Evolutionary conservation across 2,329 filamentous ascomycete species (phyloP), one percentile per base, ranked within the genome.

Genomic region (Penicillium verrucosum): DNA sequence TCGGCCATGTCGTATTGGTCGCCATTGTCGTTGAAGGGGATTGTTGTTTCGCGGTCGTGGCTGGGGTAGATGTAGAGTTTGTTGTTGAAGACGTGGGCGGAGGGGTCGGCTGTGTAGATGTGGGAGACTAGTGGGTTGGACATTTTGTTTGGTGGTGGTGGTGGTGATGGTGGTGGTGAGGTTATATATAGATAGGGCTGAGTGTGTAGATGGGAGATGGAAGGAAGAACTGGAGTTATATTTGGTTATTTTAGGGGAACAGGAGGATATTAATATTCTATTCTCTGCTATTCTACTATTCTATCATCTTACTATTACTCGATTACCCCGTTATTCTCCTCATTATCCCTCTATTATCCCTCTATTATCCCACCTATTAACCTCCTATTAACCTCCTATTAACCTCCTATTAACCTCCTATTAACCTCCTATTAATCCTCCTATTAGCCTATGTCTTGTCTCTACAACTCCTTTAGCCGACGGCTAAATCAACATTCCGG

Each of bases 1-100:
- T 92, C 89, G 54, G 77, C 81, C 89, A 92, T 92, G 77, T 90
- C 89, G 72, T 91, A 92, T 72, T 92, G 89, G 76, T 91, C 89
- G 69, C 89, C 89, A 80, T 91, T 90, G 80, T 92, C 89, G 77
- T 92, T 92, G 79, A 88, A 87, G 56, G 82, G 56, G 72, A 90
- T 89, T 73, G 85, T 82, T 5, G 87, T 89, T 72, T 90, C 86
- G 63, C 88, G 83, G 74, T 92, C 89, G 75, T 92, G 89, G 23
- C 88, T 92, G 21, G 89, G 89, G 77, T 92, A 92, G 75, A 92
- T 83, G 78, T 90, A 92, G 58, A 92, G 75, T 62, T 82, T 86
- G 72, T 81, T 82, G 60, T 90, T 85, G 78, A 92, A 92, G 69
- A 89, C 88, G 73, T 92, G 89, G 12, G 89, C 89, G 7, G 88